Base-by-base conservation (phyloP, 768 basidiomycete species). In the Coprinellus aureogranulatus region DNA sequence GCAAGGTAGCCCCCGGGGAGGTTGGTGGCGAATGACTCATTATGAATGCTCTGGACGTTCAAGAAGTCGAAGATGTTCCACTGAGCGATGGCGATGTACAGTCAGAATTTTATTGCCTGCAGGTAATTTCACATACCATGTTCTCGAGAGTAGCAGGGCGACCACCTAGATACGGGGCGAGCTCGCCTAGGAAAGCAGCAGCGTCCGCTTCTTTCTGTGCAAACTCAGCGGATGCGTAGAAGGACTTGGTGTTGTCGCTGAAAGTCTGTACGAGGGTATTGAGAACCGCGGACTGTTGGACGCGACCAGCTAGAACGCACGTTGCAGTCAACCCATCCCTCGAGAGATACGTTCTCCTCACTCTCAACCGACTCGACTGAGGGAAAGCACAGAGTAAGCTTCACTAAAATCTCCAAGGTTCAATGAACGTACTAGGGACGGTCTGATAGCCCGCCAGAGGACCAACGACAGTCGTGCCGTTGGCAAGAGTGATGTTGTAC, bases 11-110 rank as follows among this genome's bases (percentile, higher is more conserved):
- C 75, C 1, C 70, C 31, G 9, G 87, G 84, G 2, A 89, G 74
- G 0, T 56, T 59, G 0, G 71, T 53, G 8, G 72, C 64, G 59
- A 88, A 91, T 0, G 75, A 76, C 27, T 73, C 73, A 57, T 89
- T 85, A 69, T 92, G 87, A 50, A 88, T 86, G 45, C 64, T 77
- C 62, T 88, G 78, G 51, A 90, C 87, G 65, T 89, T 89, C 78
- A 90, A 84, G 61, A 81, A 90, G 62, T 89, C 86, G 65, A 72
- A 89, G 51, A 89, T 79, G 86, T 88, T 23, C 5, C 26, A 47
- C 26, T 18, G 22, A 23, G 26, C 74, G 74, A 77, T 57, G 20
- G 46, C 53, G 50, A 23, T 10, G 20, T n/a, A 34, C 34, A 14
- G 34, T 34, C 34, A 34, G 34, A n/a, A n/a, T n/a, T n/a, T n/a